These are phyloP conservation scores for Inga leiocalycina DNA, from an alignment of 306 rosid species.

Conservation along the genomic window DNA sequence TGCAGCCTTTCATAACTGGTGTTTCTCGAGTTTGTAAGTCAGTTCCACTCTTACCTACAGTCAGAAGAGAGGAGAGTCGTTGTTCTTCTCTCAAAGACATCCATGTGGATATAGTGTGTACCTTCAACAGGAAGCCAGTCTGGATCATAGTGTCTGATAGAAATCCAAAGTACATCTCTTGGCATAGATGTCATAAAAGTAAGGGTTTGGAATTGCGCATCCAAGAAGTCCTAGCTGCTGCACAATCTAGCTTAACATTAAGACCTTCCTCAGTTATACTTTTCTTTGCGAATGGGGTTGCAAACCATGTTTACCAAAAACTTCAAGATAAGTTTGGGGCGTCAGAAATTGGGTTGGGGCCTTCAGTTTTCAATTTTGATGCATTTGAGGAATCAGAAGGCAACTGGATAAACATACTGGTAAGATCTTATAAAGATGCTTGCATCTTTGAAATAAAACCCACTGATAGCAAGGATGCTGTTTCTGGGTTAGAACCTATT, in stretches of 20 bases:
- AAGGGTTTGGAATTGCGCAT: slow-evolving; percentile 71
- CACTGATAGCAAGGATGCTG: slow-evolving; percentile 28
- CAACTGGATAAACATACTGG: slow-evolving; percentile 66
- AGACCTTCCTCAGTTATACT: slow-evolving; percentile 75
- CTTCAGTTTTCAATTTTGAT: slow-evolving; percentile 51
- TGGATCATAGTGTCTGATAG: slow-evolving; percentile 93
- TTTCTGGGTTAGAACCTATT: slow-evolving; percentile 27
- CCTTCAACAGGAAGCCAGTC: slow-evolving; percentile 68
- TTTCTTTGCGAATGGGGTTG: slow-evolving; percentile 77
- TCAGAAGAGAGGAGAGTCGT: slow-evolving; percentile 26
- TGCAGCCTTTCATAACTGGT: slow-evolving; percentile 75
- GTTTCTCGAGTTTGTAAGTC: slow-evolving; percentile 93
- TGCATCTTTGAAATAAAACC: slow-evolving; percentile 61
- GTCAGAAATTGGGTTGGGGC: slow-evolving; percentile 50
- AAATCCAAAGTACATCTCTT: slow-evolving; percentile 72
- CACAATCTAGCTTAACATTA: slow-evolving; percentile 60
- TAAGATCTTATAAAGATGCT: slow-evolving; percentile 59
- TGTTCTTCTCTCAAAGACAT: slow-evolving; percentile 42
- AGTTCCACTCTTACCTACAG: slow-evolving; percentile 50
- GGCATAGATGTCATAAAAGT: slow-evolving; percentile 51
- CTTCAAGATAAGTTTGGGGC: slow-evolving; percentile 64
- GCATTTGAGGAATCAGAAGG: slow-evolving; percentile 58
- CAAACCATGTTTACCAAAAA: slow-evolving; percentile 38
- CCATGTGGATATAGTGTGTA: slow-evolving; percentile 75
- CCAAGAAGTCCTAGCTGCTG: slow-evolving; percentile 59